Conservation (phyloP, 1,284 basidiomycete species). For the Irpex sp. region DNA sequence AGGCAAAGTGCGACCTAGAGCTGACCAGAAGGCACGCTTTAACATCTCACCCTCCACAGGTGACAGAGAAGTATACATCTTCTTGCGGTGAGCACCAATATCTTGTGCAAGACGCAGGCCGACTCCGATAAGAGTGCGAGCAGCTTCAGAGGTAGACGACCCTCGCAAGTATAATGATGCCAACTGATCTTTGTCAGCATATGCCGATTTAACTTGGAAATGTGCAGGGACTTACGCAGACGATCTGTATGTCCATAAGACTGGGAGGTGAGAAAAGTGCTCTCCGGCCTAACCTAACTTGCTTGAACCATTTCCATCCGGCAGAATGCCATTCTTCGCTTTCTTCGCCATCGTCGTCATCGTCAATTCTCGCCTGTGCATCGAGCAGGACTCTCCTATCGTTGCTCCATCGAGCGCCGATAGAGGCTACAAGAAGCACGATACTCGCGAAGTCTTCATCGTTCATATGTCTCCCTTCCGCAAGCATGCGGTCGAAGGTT, state of each 20-base stretch:
- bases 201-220: too few relatives aligned
- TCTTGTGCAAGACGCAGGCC: constrained; percentile 47
- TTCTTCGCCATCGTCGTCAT: constrained; percentile 25
- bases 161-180: constrained; percentile 37
- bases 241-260: constrained; percentile 67
- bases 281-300: constrained; percentile 55
- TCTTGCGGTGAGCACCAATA: constrained; percentile 36
- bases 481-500: constrained; percentile 61
- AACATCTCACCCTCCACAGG: constrained; percentile 45
- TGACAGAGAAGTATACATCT: constrained; percentile 23
- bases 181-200: constrained; percentile 20
- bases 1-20: neutral
- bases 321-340: constrained; percentile 45
- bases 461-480: constrained; percentile 50
- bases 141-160: constrained; percentile 44
- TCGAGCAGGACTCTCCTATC: constrained; percentile 61
- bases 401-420: constrained; percentile 64
- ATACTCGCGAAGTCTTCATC: constrained; percentile 67
- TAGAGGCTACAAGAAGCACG: constrained; percentile 72
- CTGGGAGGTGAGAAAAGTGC: constrained; percentile 54
- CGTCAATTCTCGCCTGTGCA: neutral
- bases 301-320: constrained; percentile 74
- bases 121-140: constrained; percentile 47
- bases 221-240: constrained; percentile 28
- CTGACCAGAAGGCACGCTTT: constrained; percentile 71